A percentile compares a stretch with the other conserved stretches of the same genome.
Evolutionary conservation across 2,329 filamentous ascomycete genomes (phyloP).

Genomic region (Arthroderma sp.): DNA sequence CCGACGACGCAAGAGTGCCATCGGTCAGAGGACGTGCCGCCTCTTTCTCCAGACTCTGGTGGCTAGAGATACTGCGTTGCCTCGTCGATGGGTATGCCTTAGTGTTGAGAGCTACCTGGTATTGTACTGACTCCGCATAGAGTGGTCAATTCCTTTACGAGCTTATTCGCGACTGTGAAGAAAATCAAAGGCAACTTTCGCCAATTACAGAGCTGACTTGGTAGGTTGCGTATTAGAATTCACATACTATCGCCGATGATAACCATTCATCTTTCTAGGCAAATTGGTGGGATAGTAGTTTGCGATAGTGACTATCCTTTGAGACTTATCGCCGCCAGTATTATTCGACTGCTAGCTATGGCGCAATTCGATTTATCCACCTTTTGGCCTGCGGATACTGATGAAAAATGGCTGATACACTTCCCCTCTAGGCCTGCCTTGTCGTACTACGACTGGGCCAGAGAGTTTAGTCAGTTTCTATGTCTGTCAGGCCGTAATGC

Average conservation of each 20-base stretch:
- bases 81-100: conserved; percentile 13
- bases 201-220: background rate
- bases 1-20: conserved; percentile 6
- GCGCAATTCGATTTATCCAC: background rate
- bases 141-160: conserved; percentile 16
- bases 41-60: conserved; percentile 5
- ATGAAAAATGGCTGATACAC: background rate
- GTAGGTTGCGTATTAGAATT: background rate
- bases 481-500: too few relatives aligned
- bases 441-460: too few relatives aligned
- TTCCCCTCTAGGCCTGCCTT: background rate
- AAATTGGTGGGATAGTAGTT: conserved; percentile 8
- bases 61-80: background rate
- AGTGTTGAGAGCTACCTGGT: background rate
- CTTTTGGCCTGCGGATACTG: conserved; percentile 2
- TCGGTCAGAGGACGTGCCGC: conserved; percentile 7
- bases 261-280: conserved; percentile 3
- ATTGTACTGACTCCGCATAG: conserved; percentile 11
- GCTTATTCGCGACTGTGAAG: conserved; percentile 9
- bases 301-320: conserved; percentile 9
- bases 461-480: too few relatives aligned
- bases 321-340: conserved; percentile 13
- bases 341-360: conserved; percentile 11
- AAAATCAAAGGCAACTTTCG: conserved; percentile 2
- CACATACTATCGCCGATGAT: background rate